Conservation (phyloP, 1,139 yeast genomes). For the Sugiyamaella neomexicana region DNA sequence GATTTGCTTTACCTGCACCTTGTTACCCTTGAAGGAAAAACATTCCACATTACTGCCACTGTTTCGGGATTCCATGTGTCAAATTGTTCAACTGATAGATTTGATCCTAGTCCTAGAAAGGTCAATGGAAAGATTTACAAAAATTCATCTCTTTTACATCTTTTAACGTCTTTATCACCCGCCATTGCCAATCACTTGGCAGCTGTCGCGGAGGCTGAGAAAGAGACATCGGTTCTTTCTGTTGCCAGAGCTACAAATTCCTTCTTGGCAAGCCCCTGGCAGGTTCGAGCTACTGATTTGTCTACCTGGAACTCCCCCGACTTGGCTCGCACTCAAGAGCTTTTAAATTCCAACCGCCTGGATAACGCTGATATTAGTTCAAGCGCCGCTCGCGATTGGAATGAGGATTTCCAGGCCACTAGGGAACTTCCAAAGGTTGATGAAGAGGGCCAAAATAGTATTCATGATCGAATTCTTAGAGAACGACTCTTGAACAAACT, state of each 20-base stretch:
- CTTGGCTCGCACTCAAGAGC: conserved; percentile 56
- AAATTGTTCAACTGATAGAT: conserved; percentile 62
- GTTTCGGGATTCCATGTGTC: conserved; percentile 77
- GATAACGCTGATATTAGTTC: conserved; percentile 17
- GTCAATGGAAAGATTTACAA: conserved; percentile 44
- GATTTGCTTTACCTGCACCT: conserved; percentile 75
- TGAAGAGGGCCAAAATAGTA: conserved; percentile 34
- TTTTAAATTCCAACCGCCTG: conserved; percentile 18
- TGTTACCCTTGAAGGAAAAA: conserved; percentile 80
- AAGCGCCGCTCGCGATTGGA: conserved; percentile 67
- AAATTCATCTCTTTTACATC: conserved; percentile 50
- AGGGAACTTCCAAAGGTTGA: conserved; percentile 59
- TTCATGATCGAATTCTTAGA: conserved; percentile 69
- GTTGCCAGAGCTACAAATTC: conserved; percentile 65
- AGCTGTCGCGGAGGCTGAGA: conserved; percentile 47
- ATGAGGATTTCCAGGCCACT: conserved; percentile 83
- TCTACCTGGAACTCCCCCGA: conserved; percentile 50
- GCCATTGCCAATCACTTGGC: conserved; percentile 46
- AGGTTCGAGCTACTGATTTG: conserved; percentile 45
- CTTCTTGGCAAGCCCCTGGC: conserved; percentile 74
- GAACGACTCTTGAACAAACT: conserved; percentile 74
- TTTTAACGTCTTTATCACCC: conserved; percentile 59
- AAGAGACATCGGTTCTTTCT: conserved; percentile 51
- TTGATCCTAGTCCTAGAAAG: conserved; percentile 60
- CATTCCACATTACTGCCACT: conserved; percentile 73